Conservation (phyloP, 1,284 basidiomycete species). For the Pseudozyma sp. region DNA sequence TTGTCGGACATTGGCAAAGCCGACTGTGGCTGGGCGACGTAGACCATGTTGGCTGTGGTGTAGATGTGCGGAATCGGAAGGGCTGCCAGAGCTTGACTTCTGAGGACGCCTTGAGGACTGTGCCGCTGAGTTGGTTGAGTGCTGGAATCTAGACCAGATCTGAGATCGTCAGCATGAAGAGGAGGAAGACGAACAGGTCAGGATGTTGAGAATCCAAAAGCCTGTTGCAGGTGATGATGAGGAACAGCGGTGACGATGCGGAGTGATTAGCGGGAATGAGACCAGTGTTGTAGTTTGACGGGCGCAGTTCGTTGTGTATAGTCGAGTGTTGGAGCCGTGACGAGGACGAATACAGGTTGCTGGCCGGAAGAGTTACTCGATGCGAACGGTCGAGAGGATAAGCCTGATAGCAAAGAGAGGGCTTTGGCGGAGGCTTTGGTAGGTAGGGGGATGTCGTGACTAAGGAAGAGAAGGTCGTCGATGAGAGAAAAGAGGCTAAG, state of each 20-base stretch:
- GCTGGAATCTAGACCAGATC: slow-evolving; percentile 11
- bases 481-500: background rate
- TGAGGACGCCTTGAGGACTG: too few relatives aligned
- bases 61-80: background rate
- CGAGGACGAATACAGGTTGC: too few relatives aligned
- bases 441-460: background rate
- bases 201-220: background rate
- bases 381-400: slow-evolving; percentile 21
- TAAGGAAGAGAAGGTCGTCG: background rate
- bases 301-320: slow-evolving; percentile 6
- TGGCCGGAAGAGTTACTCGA: too few relatives aligned
- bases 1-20: slow-evolving; percentile 14
- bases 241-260: background rate
- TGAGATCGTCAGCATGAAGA: slow-evolving; percentile 20
- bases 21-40: slow-evolving; percentile 27
- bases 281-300: background rate
- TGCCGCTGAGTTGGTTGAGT: background rate
- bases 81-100: slow-evolving; percentile 24
- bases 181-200: background rate
- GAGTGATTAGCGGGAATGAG: background rate
- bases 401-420: slow-evolving; percentile 6
- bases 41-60: slow-evolving; percentile 27
- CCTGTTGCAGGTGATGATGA: slow-evolving; percentile 1
- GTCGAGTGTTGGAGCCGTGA: slow-evolving; percentile 1
- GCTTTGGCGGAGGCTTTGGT: slow-evolving; percentile 5